Conservation (phyloP, 2,329 filamentous ascomycete genomes). For the Colletotrichum shisoi region DNA sequence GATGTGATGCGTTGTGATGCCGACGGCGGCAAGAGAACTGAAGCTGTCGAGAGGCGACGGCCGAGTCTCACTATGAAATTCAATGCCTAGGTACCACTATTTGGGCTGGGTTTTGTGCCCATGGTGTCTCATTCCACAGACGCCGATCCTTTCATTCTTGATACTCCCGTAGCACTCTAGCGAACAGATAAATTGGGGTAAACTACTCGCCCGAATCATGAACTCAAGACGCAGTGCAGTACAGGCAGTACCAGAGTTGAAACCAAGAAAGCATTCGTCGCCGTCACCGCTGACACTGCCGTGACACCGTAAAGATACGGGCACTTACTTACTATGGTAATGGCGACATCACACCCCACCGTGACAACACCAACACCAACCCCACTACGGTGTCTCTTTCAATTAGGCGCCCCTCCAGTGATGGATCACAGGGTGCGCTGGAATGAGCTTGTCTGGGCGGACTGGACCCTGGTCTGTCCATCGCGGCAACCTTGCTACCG, state of each 20-base stretch:
- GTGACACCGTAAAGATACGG: not conserved
- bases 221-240: not conserved
- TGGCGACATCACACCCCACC: slow-evolving; percentile 32
- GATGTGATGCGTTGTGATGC: slow-evolving; percentile 47
- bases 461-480: slow-evolving; percentile 4
- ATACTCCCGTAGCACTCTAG: not conserved
- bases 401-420: slow-evolving; percentile 6
- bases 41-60: not conserved
- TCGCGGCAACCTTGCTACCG: slow-evolving; percentile 28
- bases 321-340: not conserved
- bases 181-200: not conserved
- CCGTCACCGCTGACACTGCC: not conserved
- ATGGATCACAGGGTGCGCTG: slow-evolving; percentile 1
- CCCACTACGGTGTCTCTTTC: slow-evolving; percentile 7
- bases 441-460: slow-evolving; percentile 20
- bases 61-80: not conserved
- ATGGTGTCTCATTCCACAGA: no score
- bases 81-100: not conserved
- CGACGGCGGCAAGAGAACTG: slow-evolving; percentile 6
- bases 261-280: not conserved
- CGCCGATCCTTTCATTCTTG: not conserved
- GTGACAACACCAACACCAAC: slow-evolving; percentile 23
- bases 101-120: no score
- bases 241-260: not conserved
- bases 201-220: not conserved